Evolutionary conservation across 2,329 filamentous ascomycete genomes (phyloP).

Genomic region (Trichoderma brevicompactum): DNA sequence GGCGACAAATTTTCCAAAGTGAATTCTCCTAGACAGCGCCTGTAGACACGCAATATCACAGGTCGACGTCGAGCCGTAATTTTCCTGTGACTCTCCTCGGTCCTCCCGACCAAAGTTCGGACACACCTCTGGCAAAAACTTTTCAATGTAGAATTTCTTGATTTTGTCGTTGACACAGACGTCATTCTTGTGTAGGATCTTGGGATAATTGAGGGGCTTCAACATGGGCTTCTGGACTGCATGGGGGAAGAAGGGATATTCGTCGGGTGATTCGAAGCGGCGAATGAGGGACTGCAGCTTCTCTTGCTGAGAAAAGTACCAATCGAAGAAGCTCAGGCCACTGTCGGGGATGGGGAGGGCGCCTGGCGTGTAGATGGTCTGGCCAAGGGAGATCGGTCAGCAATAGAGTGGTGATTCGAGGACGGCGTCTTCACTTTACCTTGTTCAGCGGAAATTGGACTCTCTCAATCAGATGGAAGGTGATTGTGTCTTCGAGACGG

Average conservation of each 20-base stretch:
- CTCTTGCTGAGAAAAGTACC: slow-evolving; percentile 90
- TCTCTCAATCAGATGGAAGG: slow-evolving; percentile 93
- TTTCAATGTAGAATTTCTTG: slow-evolving; percentile 80
- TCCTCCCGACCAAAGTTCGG: slow-evolving; percentile 76
- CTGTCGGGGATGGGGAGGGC: slow-evolving; percentile 77
- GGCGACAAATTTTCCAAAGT: slow-evolving; percentile 98
- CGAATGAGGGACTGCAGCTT: slow-evolving; percentile 89
- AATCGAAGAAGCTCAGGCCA: slow-evolving; percentile 85
- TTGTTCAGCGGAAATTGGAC: slow-evolving; percentile 94
- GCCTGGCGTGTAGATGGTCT: slow-evolving; percentile 80
- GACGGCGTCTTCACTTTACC: slow-evolving; percentile 34
- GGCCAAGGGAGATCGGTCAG: not conserved
- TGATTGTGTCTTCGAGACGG: slow-evolving; percentile 96
- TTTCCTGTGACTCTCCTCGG: slow-evolving; percentile 84
- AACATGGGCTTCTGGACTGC: slow-evolving; percentile 80
- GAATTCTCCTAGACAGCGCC: slow-evolving; percentile 85
- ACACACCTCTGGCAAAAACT: slow-evolving; percentile 84
- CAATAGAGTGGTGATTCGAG: slow-evolving; percentile 7
- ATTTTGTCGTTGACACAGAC: slow-evolving; percentile 91
- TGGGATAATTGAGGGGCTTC: slow-evolving; percentile 84
- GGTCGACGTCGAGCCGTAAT: slow-evolving; percentile 91
- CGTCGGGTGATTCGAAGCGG: slow-evolving; percentile 93
- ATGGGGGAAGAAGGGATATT: slow-evolving; percentile 94
- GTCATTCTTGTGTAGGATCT: slow-evolving; percentile 82
- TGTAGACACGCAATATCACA: slow-evolving; percentile 91